phyloP scores from a whole-genome alignment of 1,284 basidiomycete genomes.

The Earliella scabrosa region DNA sequence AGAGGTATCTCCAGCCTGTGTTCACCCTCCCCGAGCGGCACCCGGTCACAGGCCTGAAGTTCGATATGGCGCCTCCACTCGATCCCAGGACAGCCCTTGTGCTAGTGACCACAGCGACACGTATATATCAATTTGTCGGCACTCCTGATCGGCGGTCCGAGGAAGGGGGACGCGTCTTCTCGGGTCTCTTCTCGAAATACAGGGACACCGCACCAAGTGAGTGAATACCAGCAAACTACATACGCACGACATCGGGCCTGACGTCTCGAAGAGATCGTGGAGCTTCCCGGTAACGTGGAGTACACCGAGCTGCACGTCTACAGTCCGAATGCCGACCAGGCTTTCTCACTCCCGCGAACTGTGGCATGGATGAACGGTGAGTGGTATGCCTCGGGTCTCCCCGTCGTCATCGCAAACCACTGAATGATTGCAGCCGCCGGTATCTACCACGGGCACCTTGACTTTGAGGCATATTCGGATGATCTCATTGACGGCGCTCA shows the following conservation, averaged over 20 bases:
- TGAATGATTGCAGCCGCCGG: constrained; percentile 62
- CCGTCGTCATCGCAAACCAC: not conserved
- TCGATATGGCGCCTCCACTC: constrained; percentile 71
- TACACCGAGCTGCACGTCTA: constrained; percentile 83
- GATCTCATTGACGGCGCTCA: constrained; percentile 81
- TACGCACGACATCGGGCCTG: constrained; percentile 22
- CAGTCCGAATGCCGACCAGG: constrained; percentile 71
- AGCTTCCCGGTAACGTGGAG: constrained; percentile 78
- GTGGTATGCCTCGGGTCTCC: not conserved
- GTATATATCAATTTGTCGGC: constrained; percentile 93
- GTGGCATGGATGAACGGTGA: constrained; percentile 95
- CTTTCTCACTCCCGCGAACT: constrained; percentile 62
- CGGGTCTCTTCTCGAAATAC: constrained; percentile 75
- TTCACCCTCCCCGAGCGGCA: constrained; percentile 82
- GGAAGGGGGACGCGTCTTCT: constrained; percentile 79
- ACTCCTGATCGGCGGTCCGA: constrained; percentile 65
- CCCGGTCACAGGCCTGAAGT: constrained; percentile 82
- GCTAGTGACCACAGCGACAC: constrained; percentile 85
- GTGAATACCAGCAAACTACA: constrained; percentile 33
- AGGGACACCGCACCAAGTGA: constrained; percentile 80
- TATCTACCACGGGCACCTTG: constrained; percentile 82
- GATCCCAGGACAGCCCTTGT: constrained; percentile 69
- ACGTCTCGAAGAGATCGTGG: constrained; percentile 72
- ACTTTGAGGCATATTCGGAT: constrained; percentile 69
- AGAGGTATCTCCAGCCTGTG: constrained; percentile 80